phyloP scores from a whole-genome alignment of 495 filamentous ascomycete genomes.

The Podospora pseudoanserina region DNA sequence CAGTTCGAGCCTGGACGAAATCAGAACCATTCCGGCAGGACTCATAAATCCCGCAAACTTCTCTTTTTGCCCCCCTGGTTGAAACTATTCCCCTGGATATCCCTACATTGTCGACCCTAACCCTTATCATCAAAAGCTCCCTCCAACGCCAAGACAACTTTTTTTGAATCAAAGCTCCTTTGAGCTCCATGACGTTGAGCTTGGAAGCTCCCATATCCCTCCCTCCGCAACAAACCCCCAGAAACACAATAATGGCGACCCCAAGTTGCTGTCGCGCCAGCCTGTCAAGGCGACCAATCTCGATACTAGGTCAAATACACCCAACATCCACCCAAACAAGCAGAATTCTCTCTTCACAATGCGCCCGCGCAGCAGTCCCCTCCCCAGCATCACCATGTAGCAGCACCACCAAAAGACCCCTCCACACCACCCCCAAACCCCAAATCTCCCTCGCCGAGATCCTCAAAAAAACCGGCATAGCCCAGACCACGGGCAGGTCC shows the following conservation, averaged over 20 bases:
- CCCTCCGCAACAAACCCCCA: background rate
- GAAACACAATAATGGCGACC: slow-evolving; percentile 27
- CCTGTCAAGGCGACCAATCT: slow-evolving; percentile 20
- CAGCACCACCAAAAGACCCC: slow-evolving; percentile 2
- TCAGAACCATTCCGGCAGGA: no score
- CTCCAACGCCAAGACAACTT: background rate
- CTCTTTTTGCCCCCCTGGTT: background rate
- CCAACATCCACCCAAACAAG: slow-evolving; percentile 1
- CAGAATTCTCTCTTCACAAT: background rate
- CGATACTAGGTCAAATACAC: slow-evolving; percentile 13
- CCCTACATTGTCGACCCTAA: slow-evolving; percentile 23
- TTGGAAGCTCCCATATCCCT: slow-evolving; percentile 8
- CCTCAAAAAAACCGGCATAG: slow-evolving; percentile 9
- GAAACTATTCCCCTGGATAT: background rate
- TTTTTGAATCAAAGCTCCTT: slow-evolving; percentile 13
- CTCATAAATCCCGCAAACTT: background rate
- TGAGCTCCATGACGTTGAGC: slow-evolving; percentile 15
- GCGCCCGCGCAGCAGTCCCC: slow-evolving; percentile 1
- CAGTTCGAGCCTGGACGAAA: no score
- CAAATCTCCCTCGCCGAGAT: slow-evolving; percentile 9
- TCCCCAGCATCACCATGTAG: background rate
- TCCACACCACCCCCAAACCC: slow-evolving; percentile 13
- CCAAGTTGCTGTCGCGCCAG: slow-evolving; percentile 23
- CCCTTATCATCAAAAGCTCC: slow-evolving; percentile 10
- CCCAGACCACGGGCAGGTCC: slow-evolving; percentile 8